Base-by-base conservation (phyloP, 371 early-diverging fungal genomes). In the Gilbertella persicaria region DNA sequence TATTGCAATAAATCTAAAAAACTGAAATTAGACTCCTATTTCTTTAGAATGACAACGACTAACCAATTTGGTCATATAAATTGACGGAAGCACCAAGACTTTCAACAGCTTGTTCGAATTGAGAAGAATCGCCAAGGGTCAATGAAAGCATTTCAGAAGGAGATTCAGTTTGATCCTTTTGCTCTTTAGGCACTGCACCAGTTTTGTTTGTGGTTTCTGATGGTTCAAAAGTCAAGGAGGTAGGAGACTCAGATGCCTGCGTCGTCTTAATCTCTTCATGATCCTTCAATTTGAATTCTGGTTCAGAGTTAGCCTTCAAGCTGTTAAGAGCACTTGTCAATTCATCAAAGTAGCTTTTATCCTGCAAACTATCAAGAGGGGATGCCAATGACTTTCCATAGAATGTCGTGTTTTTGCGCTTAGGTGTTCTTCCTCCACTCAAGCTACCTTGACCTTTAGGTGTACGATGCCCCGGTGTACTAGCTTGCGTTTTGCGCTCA, bases 21-120 rank as follows among this genome's bases (percentile, higher is more conserved):
- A 28, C 37, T 1, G 28, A n/a, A 24, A 48, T 35, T 23, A 48
- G 49, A 29, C 16, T 5, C 28, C 28, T 19, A 17, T 9, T 10
- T 46, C 26, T 16, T 29, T 2, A 28, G 6, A 33, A 33, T 33
- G 10, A 3, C 8, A 33, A 33, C 23, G 13, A 20, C 25, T 60
- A 49, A 60, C 61, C 80, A 41, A 87, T 74, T 67, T 94, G 93
- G 50, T 94, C 94, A 53, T 85, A 89, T 19, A 94, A 73, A 54
- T 91, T 90, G 8, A 84, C 80, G 4, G 90, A 90, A 9, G 67
- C 64, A 5, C 59, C 52, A 9, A 93, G 65, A 49, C 83, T 73
- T 14, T 71, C 69, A 39, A 87, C 77, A 12, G 94, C 92, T 8
- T 75, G 75, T 1, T 70, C 66, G 20, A 86, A 69, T 35, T 81